Percentiles rank a stretch among this genome's conserved stretches.
phyloP scores from a whole-genome alignment of 2,329 filamentous ascomycete genomes.

The Nigrospora sphaerica region DNA sequence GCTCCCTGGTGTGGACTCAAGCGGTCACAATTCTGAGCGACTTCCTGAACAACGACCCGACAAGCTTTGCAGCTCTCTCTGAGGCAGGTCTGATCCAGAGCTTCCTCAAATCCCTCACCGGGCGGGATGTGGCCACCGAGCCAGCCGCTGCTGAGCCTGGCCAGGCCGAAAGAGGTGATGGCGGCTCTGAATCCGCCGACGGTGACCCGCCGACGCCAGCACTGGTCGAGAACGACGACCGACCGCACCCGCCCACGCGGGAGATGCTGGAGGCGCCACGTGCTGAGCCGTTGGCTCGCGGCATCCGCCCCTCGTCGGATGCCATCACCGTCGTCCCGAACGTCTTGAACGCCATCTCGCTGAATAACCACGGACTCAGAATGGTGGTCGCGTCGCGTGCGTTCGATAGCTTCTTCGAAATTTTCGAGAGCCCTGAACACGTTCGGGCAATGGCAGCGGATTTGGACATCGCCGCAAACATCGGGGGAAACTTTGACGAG shows the following conservation, averaged over 20 bases:
- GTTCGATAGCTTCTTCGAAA: slow-evolving; percentile 82
- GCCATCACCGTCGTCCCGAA: slow-evolving; percentile 81
- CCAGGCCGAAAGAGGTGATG: slow-evolving; percentile 22
- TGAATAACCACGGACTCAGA: slow-evolving; percentile 82
- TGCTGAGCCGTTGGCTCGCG: slow-evolving; percentile 47
- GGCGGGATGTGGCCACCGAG: slow-evolving; percentile 34
- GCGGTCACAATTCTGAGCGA: slow-evolving; percentile 86
- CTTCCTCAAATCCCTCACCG: slow-evolving; percentile 75
- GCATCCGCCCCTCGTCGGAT: slow-evolving; percentile 81
- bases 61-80: slow-evolving; percentile 90
- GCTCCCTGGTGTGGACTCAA: slow-evolving; percentile 92
- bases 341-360: slow-evolving; percentile 86
- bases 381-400: slow-evolving; percentile 79
- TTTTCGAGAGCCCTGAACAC: slow-evolving; percentile 91
- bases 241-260: slow-evolving; percentile 45
- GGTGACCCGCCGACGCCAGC: slow-evolving; percentile 32
- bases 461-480: slow-evolving; percentile 56
- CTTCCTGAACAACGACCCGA: slow-evolving; percentile 98
- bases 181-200: slow-evolving; percentile 27
- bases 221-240: slow-evolving; percentile 27
- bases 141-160: slow-evolving; percentile 22
- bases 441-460: slow-evolving; percentile 78
- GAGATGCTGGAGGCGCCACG: slow-evolving; percentile 40
- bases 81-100: slow-evolving; percentile 87
- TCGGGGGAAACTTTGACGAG: slow-evolving; percentile 88